Evolutionary conservation across 2,329 filamentous ascomycete species (phyloP), one percentile per base, ranked within the genome.

Genomic region (Arthrinium puccinioides): DNA sequence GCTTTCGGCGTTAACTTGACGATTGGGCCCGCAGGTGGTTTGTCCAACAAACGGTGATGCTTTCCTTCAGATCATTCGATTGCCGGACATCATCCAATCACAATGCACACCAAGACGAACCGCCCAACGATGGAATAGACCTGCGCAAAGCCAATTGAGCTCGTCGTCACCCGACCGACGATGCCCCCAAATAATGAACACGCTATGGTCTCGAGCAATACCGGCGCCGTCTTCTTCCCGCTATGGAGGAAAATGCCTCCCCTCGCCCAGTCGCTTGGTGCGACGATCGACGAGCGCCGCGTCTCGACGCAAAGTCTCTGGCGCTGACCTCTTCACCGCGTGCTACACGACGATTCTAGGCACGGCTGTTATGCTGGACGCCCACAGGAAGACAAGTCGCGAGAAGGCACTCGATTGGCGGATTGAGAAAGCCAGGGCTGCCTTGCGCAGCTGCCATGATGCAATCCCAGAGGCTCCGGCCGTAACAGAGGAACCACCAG

Each of bases 281-380:
- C 69, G 72, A 40, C 70, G 68, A 51, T 58, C 68, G 37, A 70
- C 74, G 30, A 70, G 69, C 27, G 62, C 66, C 16, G 61, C 67
- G 21, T 56, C 67, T 36, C 68, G 66, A 49, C 69, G 71, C 37
- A 70, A 69, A 45, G 57, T 69, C 29, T 66, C 65, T 27, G 57
- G 67, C 50, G 61, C 70, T 58, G 64, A 79, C 60, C 45, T 79
- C 42, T 69, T 82, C 52, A 84, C 81, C 18, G 74, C 82, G 26
- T 74, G 72, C 54, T 86, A 85, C 52, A 81, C 81, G 19, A 75
- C 78, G 23, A 72, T 82, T 37, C 74, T 84, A 50, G 80, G 77
- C 5, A 74, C 76, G 3, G 81, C 79, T 2, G 71, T 79, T 9
- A 63, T 82, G 4, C 62, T 74, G 21, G 83, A 87, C 54, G 73